phyloP scores from a whole-genome alignment of 768 basidiomycete species.

The Podaxis sp. region DNA sequence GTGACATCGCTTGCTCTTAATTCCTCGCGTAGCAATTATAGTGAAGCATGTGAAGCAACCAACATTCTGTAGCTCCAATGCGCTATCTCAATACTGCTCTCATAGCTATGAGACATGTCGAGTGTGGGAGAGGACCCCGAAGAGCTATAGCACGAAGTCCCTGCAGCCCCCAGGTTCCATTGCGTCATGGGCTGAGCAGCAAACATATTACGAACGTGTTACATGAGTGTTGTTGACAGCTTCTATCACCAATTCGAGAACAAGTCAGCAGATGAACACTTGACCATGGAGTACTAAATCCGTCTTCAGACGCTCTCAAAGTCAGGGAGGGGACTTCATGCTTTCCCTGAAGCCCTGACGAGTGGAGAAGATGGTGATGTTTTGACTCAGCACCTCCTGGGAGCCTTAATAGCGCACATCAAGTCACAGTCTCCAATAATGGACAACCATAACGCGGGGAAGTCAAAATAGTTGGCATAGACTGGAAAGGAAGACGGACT shows the following conservation, averaged over 20 bases:
- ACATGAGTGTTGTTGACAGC: slow-evolving; percentile 2
- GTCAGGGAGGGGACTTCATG: not conserved
- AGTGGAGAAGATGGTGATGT: not conserved
- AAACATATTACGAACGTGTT: not conserved
- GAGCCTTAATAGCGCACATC: not conserved
- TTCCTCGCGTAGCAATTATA: slow-evolving; percentile 5
- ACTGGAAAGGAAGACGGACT: slow-evolving; percentile 4
- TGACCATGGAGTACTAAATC: slow-evolving; percentile 9
- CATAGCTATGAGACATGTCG: not conserved
- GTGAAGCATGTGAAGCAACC: not conserved
- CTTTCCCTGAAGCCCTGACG: slow-evolving; percentile 1
- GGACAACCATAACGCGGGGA: slow-evolving; percentile 16
- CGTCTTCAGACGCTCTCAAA: not conserved
- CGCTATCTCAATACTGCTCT: not conserved
- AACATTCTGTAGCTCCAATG: not conserved
- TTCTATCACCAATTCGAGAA: slow-evolving; percentile 7
- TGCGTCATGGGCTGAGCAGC: slow-evolving; percentile 6
- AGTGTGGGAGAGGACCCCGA: not conserved
- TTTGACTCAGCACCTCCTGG: not conserved
- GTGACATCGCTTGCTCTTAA: slow-evolving; percentile 5
- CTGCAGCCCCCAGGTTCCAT: not conserved
- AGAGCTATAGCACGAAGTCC: not conserved
- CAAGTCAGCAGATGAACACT: slow-evolving; percentile 2
- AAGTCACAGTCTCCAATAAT: slow-evolving; percentile 14
- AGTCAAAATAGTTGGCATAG: not conserved